Percentiles rank a stretch among this genome's conserved stretches.
phyloP scores from a whole-genome alignment of 2,329 filamentous ascomycete genomes.

The Gaeumannomyces tritici region DNA sequence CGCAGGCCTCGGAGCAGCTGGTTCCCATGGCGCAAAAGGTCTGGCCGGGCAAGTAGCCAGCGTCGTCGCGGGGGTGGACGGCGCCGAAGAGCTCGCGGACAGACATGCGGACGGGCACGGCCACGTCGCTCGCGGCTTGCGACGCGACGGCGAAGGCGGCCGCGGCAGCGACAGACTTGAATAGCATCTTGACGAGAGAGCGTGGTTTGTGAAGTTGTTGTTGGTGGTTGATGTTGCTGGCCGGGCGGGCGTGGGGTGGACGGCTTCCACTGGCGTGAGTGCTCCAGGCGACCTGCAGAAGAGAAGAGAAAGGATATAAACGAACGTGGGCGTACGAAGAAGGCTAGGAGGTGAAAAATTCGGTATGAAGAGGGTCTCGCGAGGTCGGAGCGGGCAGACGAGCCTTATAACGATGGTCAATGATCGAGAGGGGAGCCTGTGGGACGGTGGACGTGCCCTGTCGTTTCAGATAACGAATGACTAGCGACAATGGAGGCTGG shows the following conservation, averaged over 20 bases:
- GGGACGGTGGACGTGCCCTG: not conserved
- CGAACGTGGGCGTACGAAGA: not conserved
- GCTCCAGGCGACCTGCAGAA: not conserved
- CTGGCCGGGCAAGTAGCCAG: slow-evolving; percentile 37
- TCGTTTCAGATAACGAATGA: not conserved
- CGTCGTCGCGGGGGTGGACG: slow-evolving; percentile 26
- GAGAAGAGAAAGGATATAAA: not conserved
- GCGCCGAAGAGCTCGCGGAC: slow-evolving; percentile 25
- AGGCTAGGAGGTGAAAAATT: not conserved
- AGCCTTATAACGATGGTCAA: not conserved
- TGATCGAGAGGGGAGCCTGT: not conserved
- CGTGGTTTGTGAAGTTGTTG: not conserved
- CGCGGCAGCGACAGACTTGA: slow-evolving; percentile 30
- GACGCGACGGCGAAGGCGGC: slow-evolving; percentile 31
- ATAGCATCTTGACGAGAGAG: slow-evolving; percentile 25
- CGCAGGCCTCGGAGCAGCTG: slow-evolving; percentile 47
- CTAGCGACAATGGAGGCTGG: not conserved
- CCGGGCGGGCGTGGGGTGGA: too few relatives aligned
- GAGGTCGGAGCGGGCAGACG: not conserved
- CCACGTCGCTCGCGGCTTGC: slow-evolving; percentile 21
- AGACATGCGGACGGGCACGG: slow-evolving; percentile 24
- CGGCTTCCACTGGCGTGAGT: not conserved
- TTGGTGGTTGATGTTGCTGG: not conserved
- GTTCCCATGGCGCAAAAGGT: slow-evolving; percentile 36
- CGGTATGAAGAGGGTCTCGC: not conserved